Conservation (phyloP, 176 grass and related monocot species). For the Oryza glumipatula region DNA sequence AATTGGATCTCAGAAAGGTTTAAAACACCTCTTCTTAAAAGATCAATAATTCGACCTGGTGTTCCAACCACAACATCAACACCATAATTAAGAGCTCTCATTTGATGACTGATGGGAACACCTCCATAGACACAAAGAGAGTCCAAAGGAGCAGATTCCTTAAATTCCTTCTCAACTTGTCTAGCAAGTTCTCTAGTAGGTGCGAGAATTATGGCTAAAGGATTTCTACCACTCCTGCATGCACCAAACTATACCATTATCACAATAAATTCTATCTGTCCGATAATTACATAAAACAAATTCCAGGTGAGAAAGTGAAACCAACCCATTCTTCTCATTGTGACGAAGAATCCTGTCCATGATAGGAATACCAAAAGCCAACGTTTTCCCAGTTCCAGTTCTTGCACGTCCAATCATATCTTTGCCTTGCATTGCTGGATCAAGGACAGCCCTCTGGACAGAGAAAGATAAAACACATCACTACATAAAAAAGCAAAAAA, state of each 20-base stretch:
- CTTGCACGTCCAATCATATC: conserved; percentile 93
- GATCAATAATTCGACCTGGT: conserved; percentile 81
- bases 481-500: neutral
- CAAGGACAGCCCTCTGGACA: conserved; percentile 85
- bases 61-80: conserved; percentile 93
- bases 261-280: conserved; percentile 41
- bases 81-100: conserved; percentile 83
- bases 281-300: neutral
- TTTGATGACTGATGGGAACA: conserved; percentile 85
- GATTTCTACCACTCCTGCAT: conserved; percentile 73
- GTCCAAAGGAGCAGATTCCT: conserved; percentile 79
- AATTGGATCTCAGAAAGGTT: conserved; percentile 82
- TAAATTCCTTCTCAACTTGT: conserved; percentile 97
- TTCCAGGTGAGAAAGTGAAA: conserved; percentile 42
- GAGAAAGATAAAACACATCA: conserved; percentile 28
- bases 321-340: conserved; percentile 89
- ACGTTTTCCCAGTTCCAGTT: conserved; percentile 93
- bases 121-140: conserved; percentile 95
- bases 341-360: conserved; percentile 79
- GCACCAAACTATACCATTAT: conserved; percentile 42
- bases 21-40: conserved; percentile 71
- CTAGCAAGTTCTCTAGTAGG: conserved; percentile 97
- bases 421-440: conserved; percentile 95
- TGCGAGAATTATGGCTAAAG: conserved; percentile 83
- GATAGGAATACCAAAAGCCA: conserved; percentile 98